Percentiles rank a stretch among this genome's conserved stretches.
These are phyloP conservation scores for Rhodotorula sp. DNA, from an alignment of 1,284 basidiomycete species.

Conservation along the genomic window DNA sequence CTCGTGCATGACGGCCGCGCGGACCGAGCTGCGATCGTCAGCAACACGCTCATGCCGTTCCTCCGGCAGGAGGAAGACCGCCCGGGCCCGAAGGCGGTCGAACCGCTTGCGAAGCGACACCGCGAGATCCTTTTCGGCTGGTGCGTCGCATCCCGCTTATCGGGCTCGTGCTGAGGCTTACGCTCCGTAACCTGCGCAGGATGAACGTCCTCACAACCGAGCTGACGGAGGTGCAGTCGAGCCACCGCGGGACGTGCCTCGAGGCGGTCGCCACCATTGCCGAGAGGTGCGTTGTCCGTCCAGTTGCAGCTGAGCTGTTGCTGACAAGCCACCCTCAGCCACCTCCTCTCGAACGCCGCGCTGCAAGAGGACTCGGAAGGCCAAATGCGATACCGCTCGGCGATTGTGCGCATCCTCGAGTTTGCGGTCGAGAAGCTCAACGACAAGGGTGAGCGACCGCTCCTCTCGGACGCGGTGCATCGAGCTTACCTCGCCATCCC, in stretches of 20 bases:
- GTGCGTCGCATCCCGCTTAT: slow-evolving; percentile 1
- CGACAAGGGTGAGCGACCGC: slow-evolving; percentile 51
- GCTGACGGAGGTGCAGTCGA: slow-evolving; percentile 46
- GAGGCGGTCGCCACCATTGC: slow-evolving; percentile 55
- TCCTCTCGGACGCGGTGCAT: not conserved
- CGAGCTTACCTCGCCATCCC: not conserved
- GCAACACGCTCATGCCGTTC: slow-evolving; percentile 32
- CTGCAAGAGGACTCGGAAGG: slow-evolving; percentile 48
- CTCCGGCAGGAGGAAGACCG: slow-evolving; percentile 36
- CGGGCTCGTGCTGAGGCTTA: no score
- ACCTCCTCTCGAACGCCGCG: slow-evolving; percentile 51
- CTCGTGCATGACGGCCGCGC: slow-evolving; percentile 13
- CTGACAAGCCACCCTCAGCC: slow-evolving; percentile 41
- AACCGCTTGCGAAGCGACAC: slow-evolving; percentile 29
- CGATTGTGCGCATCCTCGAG: slow-evolving; percentile 54
- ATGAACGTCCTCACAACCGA: slow-evolving; percentile 34
- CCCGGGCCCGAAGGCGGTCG: slow-evolving; percentile 9
- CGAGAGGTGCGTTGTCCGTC: slow-evolving; percentile 50
- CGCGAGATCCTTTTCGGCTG: slow-evolving; percentile 43
- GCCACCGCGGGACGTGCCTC: slow-evolving; percentile 56
- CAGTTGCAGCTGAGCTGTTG: not conserved
- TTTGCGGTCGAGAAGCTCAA: slow-evolving; percentile 59
- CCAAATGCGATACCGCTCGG: slow-evolving; percentile 49
- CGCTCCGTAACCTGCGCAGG: slow-evolving; percentile 1
- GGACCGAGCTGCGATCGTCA: slow-evolving; percentile 28